Conservation (phyloP, 2,329 filamentous ascomycete species). For the Pyrenophora seminiperda region DNA sequence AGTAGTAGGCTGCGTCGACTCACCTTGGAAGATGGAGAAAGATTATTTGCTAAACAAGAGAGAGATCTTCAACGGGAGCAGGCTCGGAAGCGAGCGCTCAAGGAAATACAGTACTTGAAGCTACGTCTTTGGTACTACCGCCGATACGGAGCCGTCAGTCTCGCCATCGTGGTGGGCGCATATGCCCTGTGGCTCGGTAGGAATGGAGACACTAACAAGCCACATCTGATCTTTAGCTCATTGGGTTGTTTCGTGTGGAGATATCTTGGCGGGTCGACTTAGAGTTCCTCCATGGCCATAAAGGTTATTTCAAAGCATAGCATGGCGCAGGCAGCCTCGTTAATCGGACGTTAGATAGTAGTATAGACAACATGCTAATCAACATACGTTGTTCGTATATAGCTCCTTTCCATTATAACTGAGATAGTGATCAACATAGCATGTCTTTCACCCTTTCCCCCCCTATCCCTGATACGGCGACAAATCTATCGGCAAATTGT, state of each 20-base stretch:
- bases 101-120: slow-evolving; percentile 40
- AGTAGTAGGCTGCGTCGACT: slow-evolving; percentile 58
- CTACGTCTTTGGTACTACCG: slow-evolving; percentile 67
- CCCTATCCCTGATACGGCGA: too few species aligned
- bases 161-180: slow-evolving; percentile 54
- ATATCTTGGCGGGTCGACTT: slow-evolving; percentile 15
- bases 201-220: slow-evolving; percentile 15
- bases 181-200: slow-evolving; percentile 45
- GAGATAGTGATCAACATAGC: too few species aligned
- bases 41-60: slow-evolving; percentile 72
- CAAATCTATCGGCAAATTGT: too few species aligned
- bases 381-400: too few species aligned
- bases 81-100: slow-evolving; percentile 46
- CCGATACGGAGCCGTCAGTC: slow-evolving; percentile 61
- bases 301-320: slow-evolving; percentile 15
- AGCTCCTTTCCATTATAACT: too few species aligned
- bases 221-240: slow-evolving; percentile 18
- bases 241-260: slow-evolving; percentile 26
- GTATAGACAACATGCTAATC: too few species aligned
- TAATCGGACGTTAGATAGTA: too few species aligned
- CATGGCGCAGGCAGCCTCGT: not conserved
- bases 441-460: too few species aligned
- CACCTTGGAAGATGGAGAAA: slow-evolving; percentile 68
- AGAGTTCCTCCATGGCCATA: not conserved
- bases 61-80: slow-evolving; percentile 73